Evolutionary conservation across 768 basidiomycete species (phyloP), one percentile per base, ranked within the genome.

Genomic region (Mrakia frigida): DNA sequence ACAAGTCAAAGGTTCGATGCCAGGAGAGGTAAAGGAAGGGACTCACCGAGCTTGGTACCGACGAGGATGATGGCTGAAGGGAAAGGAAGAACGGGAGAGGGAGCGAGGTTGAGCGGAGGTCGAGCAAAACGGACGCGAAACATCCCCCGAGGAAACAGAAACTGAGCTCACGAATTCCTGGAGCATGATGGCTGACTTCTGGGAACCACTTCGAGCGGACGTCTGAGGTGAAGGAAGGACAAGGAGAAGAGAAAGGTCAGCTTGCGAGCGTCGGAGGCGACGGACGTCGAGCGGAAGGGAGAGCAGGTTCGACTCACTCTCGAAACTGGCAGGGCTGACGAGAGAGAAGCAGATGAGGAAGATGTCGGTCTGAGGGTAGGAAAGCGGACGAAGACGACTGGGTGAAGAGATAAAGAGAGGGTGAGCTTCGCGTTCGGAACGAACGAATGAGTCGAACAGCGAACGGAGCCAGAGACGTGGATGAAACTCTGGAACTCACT

Each of bases 311-410:
- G 56, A 43, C 65, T 68, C 21, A 68, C 65, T 73, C 73, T 73
- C 71, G 33, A 77, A 73, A 46, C 60, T 94, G 33, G 97, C 96
- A 52, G 97, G 97, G 82, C 92, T 93, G 83, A 98, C 96, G 78
- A 99, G 88, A 69, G 94, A 96, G 87, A 99, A 99, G 84, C 97
- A 99, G 83, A 99, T 95, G 85, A 99, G 87, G 87, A 99, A 99
- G 77, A 99, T 94, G 84, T 99, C 96, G 60, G 97, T 98, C 85
- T 98, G 97, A 35, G 97, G 97, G 86, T 99, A 99, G 79, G 93
- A 96, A 81, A 99, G 88, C 71, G 97, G 97, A 80, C 97, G 90
- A 80, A 99, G 91, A 61, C 97, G 91, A 73, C 83, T 84, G 67
- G 16, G 41, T 6, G 28, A 28, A 56, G 37, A 70, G 7, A 39